Evolutionary conservation across 2,329 filamentous ascomycete species (phyloP).

Genomic region (Dryadomyces sulphureus): DNA sequence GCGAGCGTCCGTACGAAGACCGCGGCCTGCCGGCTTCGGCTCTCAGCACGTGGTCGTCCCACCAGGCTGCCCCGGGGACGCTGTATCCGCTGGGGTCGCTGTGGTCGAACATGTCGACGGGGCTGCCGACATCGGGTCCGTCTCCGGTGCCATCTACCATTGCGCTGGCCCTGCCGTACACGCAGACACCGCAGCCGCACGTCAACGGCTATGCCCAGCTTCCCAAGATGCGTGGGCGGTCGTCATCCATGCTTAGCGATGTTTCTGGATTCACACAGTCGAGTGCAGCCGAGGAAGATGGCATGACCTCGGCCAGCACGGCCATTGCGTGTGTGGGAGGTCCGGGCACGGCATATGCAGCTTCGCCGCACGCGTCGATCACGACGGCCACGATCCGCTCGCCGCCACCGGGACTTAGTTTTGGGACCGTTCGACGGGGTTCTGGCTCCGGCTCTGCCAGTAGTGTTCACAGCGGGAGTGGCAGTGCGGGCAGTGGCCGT

Average conservation of each 20-base stretch:
- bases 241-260: constrained; percentile 53
- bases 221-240: constrained; percentile 36
- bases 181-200: constrained; percentile 11
- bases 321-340: background rate
- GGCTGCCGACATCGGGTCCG: constrained; percentile 3
- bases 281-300: constrained; percentile 35
- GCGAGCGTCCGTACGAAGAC: constrained; percentile 24
- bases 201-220: background rate
- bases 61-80: constrained; percentile 4
- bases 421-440: constrained; percentile 10
- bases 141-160: constrained; percentile 3
- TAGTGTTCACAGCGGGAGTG: constrained; percentile 29
- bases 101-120: background rate
- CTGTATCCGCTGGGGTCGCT: background rate
- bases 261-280: constrained; percentile 53
- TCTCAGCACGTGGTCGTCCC: constrained; percentile 4
- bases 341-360: background rate
- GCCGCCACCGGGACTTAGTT: constrained; percentile 2
- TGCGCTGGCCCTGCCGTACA: constrained; percentile 16
- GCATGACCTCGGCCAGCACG: background rate
- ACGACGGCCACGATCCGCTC: background rate
- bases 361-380: constrained; percentile 8
- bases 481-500: constrained; percentile 29
- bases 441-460: constrained; percentile 17
- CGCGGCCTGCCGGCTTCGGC: background rate